Evolutionary conservation across 106 monocot genomes (phyloP), one percentile per base, ranked within the genome.

Genomic region (Hemerocallis citrina): DNA sequence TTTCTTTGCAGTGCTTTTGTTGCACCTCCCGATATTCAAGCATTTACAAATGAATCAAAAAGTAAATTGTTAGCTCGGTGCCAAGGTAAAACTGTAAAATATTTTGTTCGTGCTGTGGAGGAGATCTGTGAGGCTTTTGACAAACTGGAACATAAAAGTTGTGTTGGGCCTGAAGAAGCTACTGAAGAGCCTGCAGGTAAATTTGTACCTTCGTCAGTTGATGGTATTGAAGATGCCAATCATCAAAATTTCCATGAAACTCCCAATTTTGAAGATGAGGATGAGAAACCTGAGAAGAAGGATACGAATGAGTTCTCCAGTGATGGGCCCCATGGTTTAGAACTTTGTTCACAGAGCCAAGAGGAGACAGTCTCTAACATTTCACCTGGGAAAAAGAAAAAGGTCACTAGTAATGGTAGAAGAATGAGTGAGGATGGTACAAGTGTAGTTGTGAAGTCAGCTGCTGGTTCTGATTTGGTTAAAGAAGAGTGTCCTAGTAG

Each of bases 101-200:
- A 63, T 69, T 95, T 95, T 74, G 58, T 72, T 38, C 59, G 61
- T 25, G 94, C 94, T 73, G 89, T 95, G 39, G 78, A 81, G 40
- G 71, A 95, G 79, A 95, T 95, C 23, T 86, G 83, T 67, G 66
- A 77, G 60, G 89, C 83, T 51, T 95, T 86, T 77, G 83, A 85
- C 51, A 69, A 68, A 68, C 52, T 73, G 43, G 70, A 74, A 14
- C 52, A 75, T 14, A 83, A 78, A 37, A 43, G 45, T 40, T 64
- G 66, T 17, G 68, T 12, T 54, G 68, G 68, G 29, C 40, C 50
- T 49, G 72, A 27, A 33, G 52, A 61, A 44, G 64, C 51, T 61
- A n/a, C 22, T 49, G 58, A 54, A 9, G 25, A 22, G 20, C 27
- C 49, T 54, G 59, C 56, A n/a, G n/a, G 42, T 72, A 39, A 11